Evolutionary conservation across 2,329 filamentous ascomycete genomes (phyloP).

Genomic region (Ophiobolus disseminans): DNA sequence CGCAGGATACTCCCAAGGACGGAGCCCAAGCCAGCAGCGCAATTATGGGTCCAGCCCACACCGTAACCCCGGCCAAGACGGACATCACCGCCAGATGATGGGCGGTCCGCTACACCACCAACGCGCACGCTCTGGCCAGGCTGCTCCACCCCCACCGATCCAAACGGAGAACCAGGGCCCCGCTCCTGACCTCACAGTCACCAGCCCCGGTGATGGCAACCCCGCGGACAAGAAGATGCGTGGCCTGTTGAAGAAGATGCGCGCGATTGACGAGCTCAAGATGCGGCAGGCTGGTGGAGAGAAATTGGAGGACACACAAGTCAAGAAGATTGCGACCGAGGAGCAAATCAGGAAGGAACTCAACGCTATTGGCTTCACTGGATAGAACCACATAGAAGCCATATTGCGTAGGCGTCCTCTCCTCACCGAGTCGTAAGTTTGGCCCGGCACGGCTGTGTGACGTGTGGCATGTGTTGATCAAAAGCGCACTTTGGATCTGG

Average conservation of each 20-base stretch:
- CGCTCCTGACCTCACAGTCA: slow-evolving; percentile 60
- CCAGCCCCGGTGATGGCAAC: slow-evolving; percentile 62
- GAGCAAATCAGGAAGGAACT: slow-evolving; percentile 83
- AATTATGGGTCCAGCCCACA: slow-evolving; percentile 42
- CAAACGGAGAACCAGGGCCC: slow-evolving; percentile 43
- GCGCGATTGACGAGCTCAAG: slow-evolving; percentile 96
- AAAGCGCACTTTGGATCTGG: no score
- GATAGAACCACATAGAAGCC: slow-evolving; percentile 14
- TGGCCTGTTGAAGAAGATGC: slow-evolving; percentile 93
- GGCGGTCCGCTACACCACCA: slow-evolving; percentile 36
- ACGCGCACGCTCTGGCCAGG: slow-evolving; percentile 27
- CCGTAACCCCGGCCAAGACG: slow-evolving; percentile 37
- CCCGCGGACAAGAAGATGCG: slow-evolving; percentile 95
- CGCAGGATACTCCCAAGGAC: slow-evolving; percentile 30
- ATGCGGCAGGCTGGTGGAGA: slow-evolving; percentile 94
- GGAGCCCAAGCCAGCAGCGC: slow-evolving; percentile 43
- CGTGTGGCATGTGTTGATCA: no score
- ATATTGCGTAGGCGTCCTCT: no score
- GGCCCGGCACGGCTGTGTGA: no score
- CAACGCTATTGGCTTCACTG: slow-evolving; percentile 61
- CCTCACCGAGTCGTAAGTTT: no score
- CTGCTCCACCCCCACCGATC: slow-evolving; percentile 32
- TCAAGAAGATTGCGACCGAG: slow-evolving; percentile 97
- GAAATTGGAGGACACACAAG: slow-evolving; percentile 96
- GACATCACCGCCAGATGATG: slow-evolving; percentile 32